Base-by-base conservation (phyloP, 2,329 filamentous ascomycete species). In the Acarospora socialis region DNA sequence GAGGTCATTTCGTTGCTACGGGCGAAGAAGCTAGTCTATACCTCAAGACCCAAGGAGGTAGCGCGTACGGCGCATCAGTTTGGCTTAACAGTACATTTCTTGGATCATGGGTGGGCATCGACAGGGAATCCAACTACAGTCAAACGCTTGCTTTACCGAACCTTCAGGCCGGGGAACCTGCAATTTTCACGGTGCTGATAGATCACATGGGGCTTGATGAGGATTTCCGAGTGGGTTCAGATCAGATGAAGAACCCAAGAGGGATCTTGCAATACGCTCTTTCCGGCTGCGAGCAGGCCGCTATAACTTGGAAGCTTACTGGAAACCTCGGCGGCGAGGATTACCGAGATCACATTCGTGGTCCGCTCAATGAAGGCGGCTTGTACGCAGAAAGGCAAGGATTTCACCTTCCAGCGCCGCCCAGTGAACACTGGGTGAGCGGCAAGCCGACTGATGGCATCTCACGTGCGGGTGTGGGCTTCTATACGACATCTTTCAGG, bases 361-460 rank as follows among this genome's bases (percentile, higher is more conserved):
- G 68, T 0, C 68, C 68, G 0, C 50, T 71, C 7, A 73, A 73
- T 41, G 68, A 73, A 49, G 68, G 68, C 20, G 68, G 64, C 1
- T 46, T 72, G 13, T 71, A 53, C 41, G 63, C 60, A 7, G 68
- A 73, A 42, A 57, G 68, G 5, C 57, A 67, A 30, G 69, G 69
- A 12, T 68, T 60, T 39, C 67, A 73, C 45, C 62, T 70, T 27
- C 66, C 68, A 1, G 42, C 51, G n/a, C 52, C 61, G 0, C 60
- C 63, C 3, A 52, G 34, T 32, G 28, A 47, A 14, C 27, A 42
- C 7, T 60, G 56, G 55, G 33, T 50, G 21, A 44, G 44, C 2
- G 43, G 42, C 8, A 55, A 47, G 28, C 57, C 57, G 0, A 47
- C 53, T 7, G 46, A 51, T 10, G 22, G 67, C 34, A 42, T 71